Evolutionary conservation across 306 rosid genomes (phyloP), one percentile per base, ranked within the genome.

Genomic region (Quercus glauca): DNA sequence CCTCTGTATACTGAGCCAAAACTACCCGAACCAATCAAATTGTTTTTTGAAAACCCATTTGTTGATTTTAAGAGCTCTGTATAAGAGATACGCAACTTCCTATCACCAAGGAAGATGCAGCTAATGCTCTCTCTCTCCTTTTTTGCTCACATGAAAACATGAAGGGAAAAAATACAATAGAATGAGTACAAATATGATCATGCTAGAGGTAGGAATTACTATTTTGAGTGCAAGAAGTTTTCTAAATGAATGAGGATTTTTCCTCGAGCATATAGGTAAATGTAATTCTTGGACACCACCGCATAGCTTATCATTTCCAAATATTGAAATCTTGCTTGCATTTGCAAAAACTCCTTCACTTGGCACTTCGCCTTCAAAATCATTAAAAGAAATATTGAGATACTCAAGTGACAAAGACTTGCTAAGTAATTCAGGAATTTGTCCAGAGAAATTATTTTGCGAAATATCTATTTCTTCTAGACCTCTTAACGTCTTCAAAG

Each of bases 1-100:
- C 81, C 89, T 68, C 43, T 81, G 20, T 83, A 89, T 8, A 86
- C 87, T 3, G 72, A 88, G 26, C 84, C 84, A 43, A 87, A 87
- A 28, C 86, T 58, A 1, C 89, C 91, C 4, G 73, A 41, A 23
- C 91, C 89, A 19, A 86, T 81, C 61, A 79, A 41, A 71, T 71
- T 74, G 15, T 71, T 56, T 1, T 18, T 6, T 6, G 87, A 77
- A 69, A 86, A 76, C 8, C 73, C 82, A 25, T 31, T 63, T 4
- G 84, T 84, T 55, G 79, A 45, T 60, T 28, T 56, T 13, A 18
- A 69, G 6, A 80, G 37, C 59, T 84, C 77, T 7, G 57, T 51
- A 53, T 84, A 87, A 13, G 90, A 82, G 53, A 87, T 57, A 49
- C 33, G 56, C 43, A 33, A 15, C 25, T 15, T 61, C 25, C 53